A percentile compares a stretch with the other conserved stretches of the same genome.
Conservation (phyloP, 2,329 filamentous ascomycete genomes). For the Dryadomyces quercus-mongolicae region DNA sequence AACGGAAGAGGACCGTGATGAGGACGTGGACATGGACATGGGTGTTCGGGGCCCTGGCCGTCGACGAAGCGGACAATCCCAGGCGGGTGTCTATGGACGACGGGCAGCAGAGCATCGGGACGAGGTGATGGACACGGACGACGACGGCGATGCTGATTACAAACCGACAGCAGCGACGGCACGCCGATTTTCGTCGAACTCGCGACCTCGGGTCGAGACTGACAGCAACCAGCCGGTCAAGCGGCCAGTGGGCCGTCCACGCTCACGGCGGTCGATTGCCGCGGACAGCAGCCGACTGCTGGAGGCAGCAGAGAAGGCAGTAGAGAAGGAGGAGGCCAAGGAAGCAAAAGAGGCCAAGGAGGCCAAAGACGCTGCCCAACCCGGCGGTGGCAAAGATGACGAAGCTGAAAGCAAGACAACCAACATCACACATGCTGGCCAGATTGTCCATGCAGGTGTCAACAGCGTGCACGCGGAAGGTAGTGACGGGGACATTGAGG, state of each 20-base stretch:
- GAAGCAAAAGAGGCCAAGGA: neutral
- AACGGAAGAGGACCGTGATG: conserved; percentile 7
- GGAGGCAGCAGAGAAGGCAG: neutral
- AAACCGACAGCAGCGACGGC: neutral
- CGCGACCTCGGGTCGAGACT: neutral
- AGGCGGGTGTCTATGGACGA: neutral
- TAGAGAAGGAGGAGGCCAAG: conserved; percentile 14
- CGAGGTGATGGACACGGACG: neutral
- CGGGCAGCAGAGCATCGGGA: neutral
- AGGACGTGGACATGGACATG: neutral
- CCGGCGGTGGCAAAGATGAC: neutral
- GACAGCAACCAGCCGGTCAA: neutral
- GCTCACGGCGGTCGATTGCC: conserved; percentile 6
- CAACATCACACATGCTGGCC: neutral
- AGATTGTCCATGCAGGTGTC: neutral
- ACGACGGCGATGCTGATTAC: neutral
- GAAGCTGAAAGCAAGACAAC: neutral
- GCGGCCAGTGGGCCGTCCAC: conserved; percentile 8
- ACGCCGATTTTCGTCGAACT: neutral
- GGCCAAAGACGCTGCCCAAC: neutral
- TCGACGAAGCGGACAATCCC: neutral
- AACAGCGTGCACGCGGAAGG: neutral
- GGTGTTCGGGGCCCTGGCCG: neutral
- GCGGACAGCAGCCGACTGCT: neutral
- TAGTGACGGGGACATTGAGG: neutral